Conservation (phyloP, 305 asterid genomes). For the Fraxinus nigra region DNA sequence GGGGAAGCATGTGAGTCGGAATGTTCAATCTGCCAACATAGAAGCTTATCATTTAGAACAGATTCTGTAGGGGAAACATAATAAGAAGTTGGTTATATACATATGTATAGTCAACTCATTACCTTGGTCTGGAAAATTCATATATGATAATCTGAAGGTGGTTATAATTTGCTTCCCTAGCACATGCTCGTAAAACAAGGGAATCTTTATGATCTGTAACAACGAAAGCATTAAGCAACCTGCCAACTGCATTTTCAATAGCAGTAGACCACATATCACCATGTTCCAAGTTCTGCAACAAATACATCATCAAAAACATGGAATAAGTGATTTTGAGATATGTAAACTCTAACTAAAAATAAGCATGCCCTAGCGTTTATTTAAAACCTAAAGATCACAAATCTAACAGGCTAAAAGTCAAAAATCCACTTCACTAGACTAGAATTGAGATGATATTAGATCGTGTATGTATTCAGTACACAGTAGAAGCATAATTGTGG, state of each 20-base stretch:
- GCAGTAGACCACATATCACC: conserved; percentile 83
- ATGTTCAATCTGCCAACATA: conserved; percentile 61
- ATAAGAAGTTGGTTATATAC: conserved; percentile 15
- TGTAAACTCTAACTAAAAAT: conserved; percentile 2
- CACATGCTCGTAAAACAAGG: conserved; percentile 66
- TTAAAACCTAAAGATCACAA: conserved; percentile 11
- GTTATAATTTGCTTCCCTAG: conserved; percentile 67
- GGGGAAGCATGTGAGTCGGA: conserved; percentile 94
- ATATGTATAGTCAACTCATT: conserved; percentile 21
- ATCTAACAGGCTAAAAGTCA: conserved; percentile 12
- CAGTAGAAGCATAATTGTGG: neutral
- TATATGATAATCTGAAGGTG: conserved; percentile 68
- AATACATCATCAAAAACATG: conserved; percentile 22
- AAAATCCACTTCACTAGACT: conserved; percentile 7
- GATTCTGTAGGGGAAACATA: conserved; percentile 6
- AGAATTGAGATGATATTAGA: conserved; percentile 6
- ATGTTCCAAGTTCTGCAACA: conserved; percentile 63
- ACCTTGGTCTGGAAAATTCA: conserved; percentile 84
- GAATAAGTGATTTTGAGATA: conserved; percentile 22
- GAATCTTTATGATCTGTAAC: conserved; percentile 83
- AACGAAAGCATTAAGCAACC: conserved; percentile 73
- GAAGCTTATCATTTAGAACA: conserved; percentile 20
- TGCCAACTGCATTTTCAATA: conserved; percentile 79
- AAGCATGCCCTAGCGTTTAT: conserved; percentile 1
- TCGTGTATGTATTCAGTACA: neutral